A percentile compares a stretch with the other conserved stretches of the same genome.
These are phyloP conservation scores for Saturnispora kantuleensis DNA, from an alignment of 805 yeast genomes.

Conservation along the genomic window DNA sequence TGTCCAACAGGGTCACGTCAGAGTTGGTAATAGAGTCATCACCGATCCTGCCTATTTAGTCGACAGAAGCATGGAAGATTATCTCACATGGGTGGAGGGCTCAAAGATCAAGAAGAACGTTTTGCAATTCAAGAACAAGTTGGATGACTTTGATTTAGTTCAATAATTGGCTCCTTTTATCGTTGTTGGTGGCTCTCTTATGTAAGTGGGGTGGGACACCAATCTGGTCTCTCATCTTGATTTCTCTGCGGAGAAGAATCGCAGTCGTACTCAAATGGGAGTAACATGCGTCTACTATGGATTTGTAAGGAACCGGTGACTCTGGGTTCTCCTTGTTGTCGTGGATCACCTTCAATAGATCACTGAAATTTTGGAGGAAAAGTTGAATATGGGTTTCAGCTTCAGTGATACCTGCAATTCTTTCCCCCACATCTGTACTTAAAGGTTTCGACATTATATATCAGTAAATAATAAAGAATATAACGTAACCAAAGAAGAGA, in stretches of 20 bases:
- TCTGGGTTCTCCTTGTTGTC: constrained; percentile 19
- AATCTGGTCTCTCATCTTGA: constrained; percentile 51
- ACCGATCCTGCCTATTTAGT: constrained; percentile 94
- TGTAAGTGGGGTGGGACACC: constrained; percentile 57
- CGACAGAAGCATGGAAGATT: constrained; percentile 91
- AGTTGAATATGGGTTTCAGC: constrained; percentile 44
- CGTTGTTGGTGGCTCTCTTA: constrained; percentile 55
- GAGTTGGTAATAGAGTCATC: constrained; percentile 93
- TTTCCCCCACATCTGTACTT: constrained; percentile 32
- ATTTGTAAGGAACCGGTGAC: constrained; percentile 32
- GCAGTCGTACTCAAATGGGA: constrained; percentile 48
- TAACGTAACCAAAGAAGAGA: too few species aligned
- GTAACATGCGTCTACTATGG: constrained; percentile 40
- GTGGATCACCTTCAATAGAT: constrained; percentile 33
- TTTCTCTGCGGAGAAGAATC: constrained; percentile 52
- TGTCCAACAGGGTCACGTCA: constrained; percentile 93
- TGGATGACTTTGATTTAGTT: constrained; percentile 49
- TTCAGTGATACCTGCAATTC: constrained; percentile 42
- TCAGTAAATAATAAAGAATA: too few species aligned
- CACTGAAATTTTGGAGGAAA: constrained; percentile 39
- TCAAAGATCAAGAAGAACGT: constrained; percentile 88
- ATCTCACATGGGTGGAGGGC: constrained; percentile 94
- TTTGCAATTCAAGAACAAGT: constrained; percentile 72
- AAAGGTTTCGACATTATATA: too few species aligned
- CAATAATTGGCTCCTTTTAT: constrained; percentile 38